Evolutionary conservation across 768 basidiomycete genomes (phyloP).

Genomic region (Tubosaeta brunneosetosa): DNA sequence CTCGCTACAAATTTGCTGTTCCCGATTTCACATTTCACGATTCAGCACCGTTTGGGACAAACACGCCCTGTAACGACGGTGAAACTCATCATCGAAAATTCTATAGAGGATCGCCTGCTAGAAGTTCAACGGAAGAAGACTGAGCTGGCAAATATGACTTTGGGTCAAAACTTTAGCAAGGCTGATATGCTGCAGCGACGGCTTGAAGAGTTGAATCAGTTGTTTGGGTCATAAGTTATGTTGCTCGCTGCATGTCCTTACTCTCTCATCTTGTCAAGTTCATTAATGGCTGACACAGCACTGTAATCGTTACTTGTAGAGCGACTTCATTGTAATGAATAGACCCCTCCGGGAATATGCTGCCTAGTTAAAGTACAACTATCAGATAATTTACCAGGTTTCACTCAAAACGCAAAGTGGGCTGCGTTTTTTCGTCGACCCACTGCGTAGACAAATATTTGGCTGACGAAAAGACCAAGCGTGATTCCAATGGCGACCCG

Average conservation of each 20-base stretch:
- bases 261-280: conserved; percentile 14
- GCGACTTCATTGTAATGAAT: conserved; percentile 28
- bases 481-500: conserved; percentile 83
- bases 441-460: conserved; percentile 70
- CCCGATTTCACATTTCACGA: background rate
- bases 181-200: conserved; percentile 83
- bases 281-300: conserved; percentile 16
- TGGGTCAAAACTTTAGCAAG: conserved; percentile 83
- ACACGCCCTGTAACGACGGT: conserved; percentile 86
- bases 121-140: conserved; percentile 96
- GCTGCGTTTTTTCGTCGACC: conserved; percentile 69
- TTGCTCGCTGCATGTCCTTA: conserved; percentile 14
- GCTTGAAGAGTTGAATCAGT: conserved; percentile 78
- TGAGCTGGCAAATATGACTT: conserved; percentile 89
- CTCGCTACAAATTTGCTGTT: background rate
- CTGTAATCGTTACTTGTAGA: conserved; percentile 32
- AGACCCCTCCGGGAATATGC: conserved; percentile 15
- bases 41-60: conserved; percentile 92
- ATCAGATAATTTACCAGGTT: background rate
- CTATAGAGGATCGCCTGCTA: conserved; percentile 88
- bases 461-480: conserved; percentile 78
- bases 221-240: conserved; percentile 52
- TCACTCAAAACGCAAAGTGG: conserved; percentile 66
- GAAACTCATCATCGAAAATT: conserved; percentile 90
- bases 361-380: background rate